A percentile compares a stretch with the other conserved stretches of the same genome.
phyloP scores from a whole-genome alignment of 2,329 filamentous ascomycete species.

The Saccharata proteae region DNA sequence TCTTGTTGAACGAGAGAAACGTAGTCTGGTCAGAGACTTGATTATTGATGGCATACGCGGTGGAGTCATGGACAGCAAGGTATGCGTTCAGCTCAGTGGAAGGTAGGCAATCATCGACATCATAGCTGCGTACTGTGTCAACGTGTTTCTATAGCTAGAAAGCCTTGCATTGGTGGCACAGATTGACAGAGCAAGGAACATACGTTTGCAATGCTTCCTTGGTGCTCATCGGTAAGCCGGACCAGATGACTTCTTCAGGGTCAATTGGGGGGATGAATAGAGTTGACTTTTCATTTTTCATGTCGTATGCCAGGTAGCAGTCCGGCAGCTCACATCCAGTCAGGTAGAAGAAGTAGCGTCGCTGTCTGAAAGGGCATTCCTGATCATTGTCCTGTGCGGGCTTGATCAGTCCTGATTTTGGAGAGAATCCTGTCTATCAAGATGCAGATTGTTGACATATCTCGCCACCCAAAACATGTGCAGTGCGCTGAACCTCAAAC shows the following conservation, averaged over 20 bases:
- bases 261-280: slow-evolving; percentile 87
- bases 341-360: slow-evolving; percentile 89
- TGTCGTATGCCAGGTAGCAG: slow-evolving; percentile 69
- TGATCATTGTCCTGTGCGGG: slow-evolving; percentile 63
- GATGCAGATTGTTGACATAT: background rate
- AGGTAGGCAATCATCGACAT: slow-evolving; percentile 57
- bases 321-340: slow-evolving; percentile 76
- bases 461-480: background rate
- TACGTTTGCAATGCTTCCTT: slow-evolving; percentile 66
- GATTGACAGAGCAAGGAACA: too few relatives aligned
- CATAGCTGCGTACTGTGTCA: slow-evolving; percentile 18
- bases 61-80: slow-evolving; percentile 45
- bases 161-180: too few relatives aligned
- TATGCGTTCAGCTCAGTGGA: slow-evolving; percentile 64
- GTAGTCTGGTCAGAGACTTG: slow-evolving; percentile 63
- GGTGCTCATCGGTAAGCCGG: slow-evolving; percentile 66
- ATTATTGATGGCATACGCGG: slow-evolving; percentile 64
- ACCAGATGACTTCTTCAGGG: slow-evolving; percentile 86
- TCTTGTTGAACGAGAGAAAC: slow-evolving; percentile 57
- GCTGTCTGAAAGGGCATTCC: slow-evolving; percentile 61
- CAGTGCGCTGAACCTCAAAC: background rate
- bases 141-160: background rate
- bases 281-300: slow-evolving; percentile 58
- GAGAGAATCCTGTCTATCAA: background rate
- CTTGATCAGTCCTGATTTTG: slow-evolving; percentile 1